Evolutionary conservation across 345 rosid species (phyloP), one percentile per base, ranked within the genome.

Genomic region (Schrenkiella parvula): DNA sequence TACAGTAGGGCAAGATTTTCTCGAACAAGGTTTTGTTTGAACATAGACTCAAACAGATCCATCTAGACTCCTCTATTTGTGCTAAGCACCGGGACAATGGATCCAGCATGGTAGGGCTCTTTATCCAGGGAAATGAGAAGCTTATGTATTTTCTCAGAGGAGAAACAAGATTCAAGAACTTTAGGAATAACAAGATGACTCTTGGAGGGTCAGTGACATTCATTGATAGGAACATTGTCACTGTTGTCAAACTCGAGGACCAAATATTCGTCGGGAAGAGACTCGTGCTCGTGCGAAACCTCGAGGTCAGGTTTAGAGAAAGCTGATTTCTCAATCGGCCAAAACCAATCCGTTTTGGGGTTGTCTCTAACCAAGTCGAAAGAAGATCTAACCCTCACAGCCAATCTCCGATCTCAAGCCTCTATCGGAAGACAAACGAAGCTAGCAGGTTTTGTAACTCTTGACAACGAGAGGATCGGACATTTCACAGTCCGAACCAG

Each of bases 391-490:
- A 86, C 90, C 8, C 23, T 88, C 26, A 87, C 82, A 48, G 93
- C 87, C 17, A 86, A 92, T 72, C 56, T 90, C 59, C 90, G 80
- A 80, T 84, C 93, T 14, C 88, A 86, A 70, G 31, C 89, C 29
- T 86, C 92, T 0, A 3, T 87, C 2, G 92, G 92, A 25, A 71
- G 91, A 58, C 72, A 78, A 38, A 82, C 91, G 1, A 87, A 86
- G 75, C 32, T 92, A 22, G 81, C 87, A 8, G 70, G 81, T 67
- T 92, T 85, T 47, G 95, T 89, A 2, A 90, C 93, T 60, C 66
- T 92, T 80, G 88, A 88, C 85, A 88, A 81, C 79, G 88, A 88
- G 83, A 82, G 68, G 71, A 88, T 86, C 0, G 88, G 91, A n/a
- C 89, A 85, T 48, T 70, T 90, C 23, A 71, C 79, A 0, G 77